Evolutionary conservation across 345 rosid species (phyloP), one percentile per base, ranked within the genome.

Genomic region (Eutrema japonicum): DNA sequence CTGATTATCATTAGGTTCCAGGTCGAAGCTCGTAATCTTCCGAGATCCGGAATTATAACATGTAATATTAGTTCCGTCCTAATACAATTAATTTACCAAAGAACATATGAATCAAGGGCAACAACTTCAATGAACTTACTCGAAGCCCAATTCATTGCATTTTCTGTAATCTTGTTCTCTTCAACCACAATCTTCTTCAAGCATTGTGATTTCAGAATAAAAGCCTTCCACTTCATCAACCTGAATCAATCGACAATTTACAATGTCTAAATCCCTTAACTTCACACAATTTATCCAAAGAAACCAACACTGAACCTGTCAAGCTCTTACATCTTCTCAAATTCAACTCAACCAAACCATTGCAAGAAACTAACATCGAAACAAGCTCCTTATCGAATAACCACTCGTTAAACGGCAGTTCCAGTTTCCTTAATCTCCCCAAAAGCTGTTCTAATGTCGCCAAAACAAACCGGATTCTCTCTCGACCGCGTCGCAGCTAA

Each of bases 391-490:
- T 91, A 69, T 91, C 97, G 10, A 68, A 58, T 85, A 93, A 57
- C 78, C 76, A 83, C 33, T 89, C 94, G 50, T 91, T 93, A 36
- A 54, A 80, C 45, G 90, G 82, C 77, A 93, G 55, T 30, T 89
- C 92, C 5, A 93, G 46, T 37, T 77, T 89, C 87, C 79, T 91
- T 50, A 91, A 75, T 26, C 55, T 77, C 70, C 78, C 78, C 80
- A 88, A 67, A 73, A 83, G 68, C 73, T 93, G 98, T 33, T 97
- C 98, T 22, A 93, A 70, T 0, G 92, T 83, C 18, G 91, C 87
- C 9, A 93, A 86, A 93, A 86, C 83, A 93, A 79, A 38, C 98
- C 98, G 0, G 79, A 56, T 63, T 89, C 96, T 54, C 90, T 82
- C 62, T 85, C 94, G 4, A 89, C 85, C 35, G 89, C 89, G 36